These are phyloP conservation scores for Sisymbrium irio DNA, from an alignment of 345 rosid species.

Conservation along the genomic window DNA sequence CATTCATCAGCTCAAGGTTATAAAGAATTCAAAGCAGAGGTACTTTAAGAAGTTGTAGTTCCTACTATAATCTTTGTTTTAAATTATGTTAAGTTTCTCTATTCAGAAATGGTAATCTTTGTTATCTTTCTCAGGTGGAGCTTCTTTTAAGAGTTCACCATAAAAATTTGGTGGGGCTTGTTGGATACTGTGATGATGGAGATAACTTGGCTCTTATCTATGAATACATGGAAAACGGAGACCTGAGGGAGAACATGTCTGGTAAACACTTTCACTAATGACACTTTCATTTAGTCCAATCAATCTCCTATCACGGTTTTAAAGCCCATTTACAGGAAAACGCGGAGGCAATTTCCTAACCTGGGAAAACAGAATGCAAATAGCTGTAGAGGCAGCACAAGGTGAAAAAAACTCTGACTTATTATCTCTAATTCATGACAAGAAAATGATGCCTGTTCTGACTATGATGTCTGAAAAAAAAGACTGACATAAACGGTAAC, in stretches of 20 bases:
- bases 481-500: background rate
- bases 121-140: slow-evolving; percentile 36
- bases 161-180: slow-evolving; percentile 42
- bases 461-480: background rate
- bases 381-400: slow-evolving; percentile 54
- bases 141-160: slow-evolving; percentile 51
- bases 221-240: slow-evolving; percentile 52
- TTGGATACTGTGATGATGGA: slow-evolving; percentile 52
- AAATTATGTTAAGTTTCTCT: background rate
- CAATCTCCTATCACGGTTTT: background rate
- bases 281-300: background rate
- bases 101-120: background rate
- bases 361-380: slow-evolving; percentile 48
- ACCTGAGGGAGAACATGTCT: slow-evolving; percentile 39
- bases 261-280: slow-evolving; percentile 24
- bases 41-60: background rate
- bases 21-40: slow-evolving; percentile 42
- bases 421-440: background rate
- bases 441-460: background rate
- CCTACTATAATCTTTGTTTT: background rate
- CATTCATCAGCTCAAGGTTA: slow-evolving; percentile 39
- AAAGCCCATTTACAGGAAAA: slow-evolving; percentile 23
- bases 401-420: slow-evolving; percentile 31
- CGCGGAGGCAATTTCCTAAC: slow-evolving; percentile 20
- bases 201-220: slow-evolving; percentile 42